Conservation (phyloP, 31 red algal species). For the Porphyra umbilicalis region DNA sequence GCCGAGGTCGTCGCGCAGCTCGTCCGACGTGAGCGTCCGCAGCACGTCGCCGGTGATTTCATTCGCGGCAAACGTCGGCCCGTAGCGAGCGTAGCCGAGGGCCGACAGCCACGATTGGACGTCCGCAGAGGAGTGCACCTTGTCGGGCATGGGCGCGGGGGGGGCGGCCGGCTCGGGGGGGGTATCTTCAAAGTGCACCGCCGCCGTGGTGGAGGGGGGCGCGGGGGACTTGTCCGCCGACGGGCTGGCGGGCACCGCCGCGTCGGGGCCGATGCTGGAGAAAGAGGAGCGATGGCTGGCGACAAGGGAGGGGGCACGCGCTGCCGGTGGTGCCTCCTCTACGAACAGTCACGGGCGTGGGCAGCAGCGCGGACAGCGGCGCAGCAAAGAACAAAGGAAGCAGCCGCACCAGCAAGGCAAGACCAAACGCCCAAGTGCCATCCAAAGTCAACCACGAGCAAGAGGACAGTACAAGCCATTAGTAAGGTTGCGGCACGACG, state of each 20-base stretch:
- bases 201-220: neutral
- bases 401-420: too few relatives aligned
- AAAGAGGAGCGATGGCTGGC: neutral
- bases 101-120: slow-evolving; percentile 29
- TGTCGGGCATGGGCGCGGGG: neutral
- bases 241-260: too few relatives aligned
- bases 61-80: slow-evolving; percentile 34
- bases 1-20: slow-evolving; percentile 52
- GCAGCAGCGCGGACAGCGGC: neutral
- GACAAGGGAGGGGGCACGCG: neutral
- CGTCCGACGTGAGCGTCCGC: slow-evolving; percentile 52
- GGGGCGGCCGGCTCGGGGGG: neutral
- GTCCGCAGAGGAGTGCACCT: slow-evolving; percentile 26
- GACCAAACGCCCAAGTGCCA: too few relatives aligned
- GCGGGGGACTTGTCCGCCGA: too few relatives aligned
- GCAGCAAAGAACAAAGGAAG: neutral
- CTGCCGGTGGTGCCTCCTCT: neutral
- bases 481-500: neutral
- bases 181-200: neutral
- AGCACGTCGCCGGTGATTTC: slow-evolving; percentile 51
- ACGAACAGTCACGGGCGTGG: neutral
- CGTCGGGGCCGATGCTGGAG: neutral
- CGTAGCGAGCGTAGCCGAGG: slow-evolving; percentile 36
- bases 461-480: too few relatives aligned
- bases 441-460: too few relatives aligned